Conservation (phyloP, 257 asterid genomes). For the Capsicum pubescens region DNA sequence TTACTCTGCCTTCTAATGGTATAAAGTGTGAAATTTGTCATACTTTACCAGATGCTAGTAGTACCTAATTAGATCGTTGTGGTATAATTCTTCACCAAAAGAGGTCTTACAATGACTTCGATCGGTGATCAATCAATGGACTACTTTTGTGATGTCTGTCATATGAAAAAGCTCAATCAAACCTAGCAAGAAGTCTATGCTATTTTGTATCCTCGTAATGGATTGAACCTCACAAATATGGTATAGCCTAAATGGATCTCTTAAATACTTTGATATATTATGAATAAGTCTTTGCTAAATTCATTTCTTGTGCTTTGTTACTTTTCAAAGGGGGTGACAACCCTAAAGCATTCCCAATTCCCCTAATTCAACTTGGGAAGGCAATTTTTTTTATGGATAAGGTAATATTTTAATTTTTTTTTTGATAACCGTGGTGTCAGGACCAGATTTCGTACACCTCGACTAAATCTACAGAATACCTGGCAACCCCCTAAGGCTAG, state of each 20-base stretch:
- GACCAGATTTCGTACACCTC: too few species aligned
- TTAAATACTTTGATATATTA: too few species aligned
- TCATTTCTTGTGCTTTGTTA: too few species aligned
- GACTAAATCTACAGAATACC: too few species aligned
- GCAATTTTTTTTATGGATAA: neutral
- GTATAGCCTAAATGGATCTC: neutral
- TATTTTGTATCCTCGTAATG: neutral
- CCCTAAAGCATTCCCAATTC: neutral
- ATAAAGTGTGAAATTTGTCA: neutral
- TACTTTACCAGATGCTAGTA: neutral
- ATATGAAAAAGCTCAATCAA: neutral
- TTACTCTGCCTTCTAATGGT: neutral
- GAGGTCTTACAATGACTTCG: neutral
- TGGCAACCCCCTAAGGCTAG: too few species aligned
- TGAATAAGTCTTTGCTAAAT: too few species aligned
- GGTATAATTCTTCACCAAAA: neutral
- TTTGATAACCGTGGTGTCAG: too few species aligned
- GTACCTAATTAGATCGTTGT: neutral
- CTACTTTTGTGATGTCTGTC: neutral
- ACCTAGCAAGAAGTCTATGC: neutral
- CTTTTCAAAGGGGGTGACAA: neutral
- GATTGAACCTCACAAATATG: neutral
- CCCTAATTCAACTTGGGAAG: neutral
- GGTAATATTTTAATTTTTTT: too few species aligned
- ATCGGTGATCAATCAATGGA: neutral